Conservation (phyloP, 768 basidiomycete species). For the Rhodotorula kratochvilovae region DNA sequence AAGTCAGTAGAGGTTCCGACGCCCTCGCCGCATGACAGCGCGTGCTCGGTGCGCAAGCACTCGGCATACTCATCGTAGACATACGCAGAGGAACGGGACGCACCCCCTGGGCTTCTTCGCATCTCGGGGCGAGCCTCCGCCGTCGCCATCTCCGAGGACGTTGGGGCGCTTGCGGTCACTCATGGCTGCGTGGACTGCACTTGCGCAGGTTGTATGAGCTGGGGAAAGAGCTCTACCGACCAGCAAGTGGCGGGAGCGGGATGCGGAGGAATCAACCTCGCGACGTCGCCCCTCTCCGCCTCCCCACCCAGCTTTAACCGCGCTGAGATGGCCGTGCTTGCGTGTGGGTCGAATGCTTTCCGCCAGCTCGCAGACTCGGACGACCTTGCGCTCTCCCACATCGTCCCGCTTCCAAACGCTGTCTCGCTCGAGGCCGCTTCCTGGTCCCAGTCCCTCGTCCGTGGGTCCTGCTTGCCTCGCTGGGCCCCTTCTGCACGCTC, state of each 20-base stretch:
- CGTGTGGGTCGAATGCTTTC: constrained; percentile 16
- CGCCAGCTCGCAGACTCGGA: not conserved
- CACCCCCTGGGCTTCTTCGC: constrained; percentile 36
- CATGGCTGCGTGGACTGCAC: not conserved
- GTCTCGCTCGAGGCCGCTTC: constrained; percentile 17
- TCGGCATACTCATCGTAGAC: not conserved
- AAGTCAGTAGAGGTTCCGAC: not conserved
- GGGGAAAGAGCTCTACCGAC: not conserved
- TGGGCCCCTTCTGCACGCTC: too few relatives aligned
- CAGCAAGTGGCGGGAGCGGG: not conserved
- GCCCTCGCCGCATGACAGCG: too few relatives aligned
- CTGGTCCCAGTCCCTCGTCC: constrained; percentile 13
- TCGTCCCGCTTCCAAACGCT: not conserved
- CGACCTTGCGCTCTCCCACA: not conserved
- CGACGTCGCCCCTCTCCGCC: not conserved
- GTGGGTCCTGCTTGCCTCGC: not conserved
- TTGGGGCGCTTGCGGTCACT: constrained; percentile 32
- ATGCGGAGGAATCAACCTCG: not conserved
- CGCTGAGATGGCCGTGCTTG: not conserved
- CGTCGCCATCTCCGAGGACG: constrained; percentile 21
- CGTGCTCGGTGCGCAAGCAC: not conserved
- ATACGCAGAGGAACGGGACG: not conserved
- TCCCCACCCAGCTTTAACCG: too few relatives aligned
- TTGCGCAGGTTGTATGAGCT: not conserved
- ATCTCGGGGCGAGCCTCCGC: not conserved